Evolutionary conservation across 371 early-diverging fungal genomes (phyloP), one percentile per base, ranked within the genome.

Genomic region (Syncephalastrum racemosum): DNA sequence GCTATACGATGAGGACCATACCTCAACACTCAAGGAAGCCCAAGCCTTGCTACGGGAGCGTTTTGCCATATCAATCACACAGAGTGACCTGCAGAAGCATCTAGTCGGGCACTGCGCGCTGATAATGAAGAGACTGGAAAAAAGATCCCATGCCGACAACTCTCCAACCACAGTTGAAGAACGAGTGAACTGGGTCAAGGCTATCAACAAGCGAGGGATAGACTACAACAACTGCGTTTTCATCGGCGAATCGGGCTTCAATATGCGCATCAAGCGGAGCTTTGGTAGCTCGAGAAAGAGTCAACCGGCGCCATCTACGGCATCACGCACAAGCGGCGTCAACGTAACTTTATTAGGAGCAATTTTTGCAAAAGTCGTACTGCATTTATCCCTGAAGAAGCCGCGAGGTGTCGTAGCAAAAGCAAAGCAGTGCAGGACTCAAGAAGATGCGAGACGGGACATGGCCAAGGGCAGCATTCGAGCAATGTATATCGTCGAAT

Each of bases 41-140:
- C 22, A 47, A 39, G 22, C 24, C 5, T n/a, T 25, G 10, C 50
- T 60, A 20, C 15, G 23, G 16, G n/a, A 54, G 8, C 14, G 22
- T 12, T 60, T 46, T 36, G 22, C 40, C 18, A 18, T 60, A 7
- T 15, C 39, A 15, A 51, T 60, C 41, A 54, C 53, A 15, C 40
- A 47, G n/a, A 47, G 54, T 18, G 50, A 46, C 1, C 14, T 60
- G 14, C 51, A 46, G 31, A 60, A 51, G 43, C 66, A 66, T 44
- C 7, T 61, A 23, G 58, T 56, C 44, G 22, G 54, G 55, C 50
- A 60, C 16, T 58, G 60, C 39, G 36, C 36, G 15, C 31, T 58
- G 3, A 60, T 61, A 15, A 18, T 60, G 43, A 65, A 60, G 54
- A 65, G 60, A 40, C 48, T 60, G 2, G 54, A 65, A 50, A 51